A percentile compares a stretch with the other conserved stretches of the same genome.
Conservation (phyloP, 768 basidiomycete genomes). For the Galerina marginata region DNA sequence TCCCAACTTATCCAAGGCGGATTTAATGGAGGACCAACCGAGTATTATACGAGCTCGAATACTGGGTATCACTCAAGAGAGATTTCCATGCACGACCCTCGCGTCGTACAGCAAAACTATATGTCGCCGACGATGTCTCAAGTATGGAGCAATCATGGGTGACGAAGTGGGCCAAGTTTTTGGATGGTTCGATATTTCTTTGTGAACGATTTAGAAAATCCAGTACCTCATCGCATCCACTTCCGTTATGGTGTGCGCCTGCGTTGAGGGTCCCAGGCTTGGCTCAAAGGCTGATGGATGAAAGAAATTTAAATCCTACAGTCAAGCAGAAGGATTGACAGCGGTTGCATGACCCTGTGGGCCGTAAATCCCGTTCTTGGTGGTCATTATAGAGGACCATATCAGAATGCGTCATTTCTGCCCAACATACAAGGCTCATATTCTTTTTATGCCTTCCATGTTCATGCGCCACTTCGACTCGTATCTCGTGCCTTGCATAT, state of each 20-base stretch:
- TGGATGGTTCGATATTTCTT: not conserved
- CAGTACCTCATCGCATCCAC: not conserved
- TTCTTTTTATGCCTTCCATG: conserved; percentile 18
- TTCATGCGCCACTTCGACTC: not conserved
- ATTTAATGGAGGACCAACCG: conserved; percentile 10
- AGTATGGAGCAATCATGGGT: conserved; percentile 41
- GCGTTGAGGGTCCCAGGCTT: conserved; percentile 3
- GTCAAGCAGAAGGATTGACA: conserved; percentile 6
- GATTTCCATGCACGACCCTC: conserved; percentile 35
- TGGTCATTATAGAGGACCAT: conserved; percentile 22
- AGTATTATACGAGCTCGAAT: conserved; percentile 17
- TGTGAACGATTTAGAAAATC: not conserved
- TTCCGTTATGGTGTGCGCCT: conserved; percentile 5
- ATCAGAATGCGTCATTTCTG: not conserved
- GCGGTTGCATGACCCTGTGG: conserved; percentile 2
- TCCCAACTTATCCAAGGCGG: conserved; percentile 15
- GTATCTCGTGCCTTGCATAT: conserved; percentile 5
- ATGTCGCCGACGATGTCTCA: conserved; percentile 37
- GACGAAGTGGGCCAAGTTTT: not conserved
- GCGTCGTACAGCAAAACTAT: conserved; percentile 29
- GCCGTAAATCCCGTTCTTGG: not conserved
- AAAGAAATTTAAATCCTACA: not conserved
- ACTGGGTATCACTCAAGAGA: conserved; percentile 33
- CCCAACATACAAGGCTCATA: conserved; percentile 19
- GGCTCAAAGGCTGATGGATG: conserved; percentile 10